These are phyloP conservation scores for Lepiota brunneoincarnata DNA, from an alignment of 768 basidiomycete genomes.

Conservation along the genomic window DNA sequence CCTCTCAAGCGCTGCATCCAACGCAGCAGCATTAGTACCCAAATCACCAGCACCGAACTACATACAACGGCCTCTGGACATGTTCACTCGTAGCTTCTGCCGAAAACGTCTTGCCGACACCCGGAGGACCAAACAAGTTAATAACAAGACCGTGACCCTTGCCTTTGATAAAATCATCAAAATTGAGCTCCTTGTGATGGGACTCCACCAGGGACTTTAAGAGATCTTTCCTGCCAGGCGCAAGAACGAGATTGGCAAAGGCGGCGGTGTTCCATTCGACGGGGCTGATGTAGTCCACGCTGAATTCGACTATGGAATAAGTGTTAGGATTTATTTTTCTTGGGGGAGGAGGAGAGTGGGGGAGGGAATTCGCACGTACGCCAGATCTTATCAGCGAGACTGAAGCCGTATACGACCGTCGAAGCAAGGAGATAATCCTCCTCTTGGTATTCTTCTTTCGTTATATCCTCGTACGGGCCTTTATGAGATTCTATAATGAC, in stretches of 20 bases:
- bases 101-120: slow-evolving; percentile 61
- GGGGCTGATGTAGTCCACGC: slow-evolving; percentile 48
- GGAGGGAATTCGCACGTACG: slow-evolving; percentile 35
- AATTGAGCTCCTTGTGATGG: slow-evolving; percentile 48
- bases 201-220: slow-evolving; percentile 57
- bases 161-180: slow-evolving; percentile 62
- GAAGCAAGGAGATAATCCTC: slow-evolving; percentile 56
- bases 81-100: slow-evolving; percentile 60
- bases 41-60: slow-evolving; percentile 56
- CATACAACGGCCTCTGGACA: slow-evolving; percentile 49
- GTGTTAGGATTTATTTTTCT: background rate
- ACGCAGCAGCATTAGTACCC: slow-evolving; percentile 39
- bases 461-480: slow-evolving; percentile 19
- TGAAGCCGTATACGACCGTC: slow-evolving; percentile 60
- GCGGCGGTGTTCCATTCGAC: slow-evolving; percentile 59
- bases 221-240: slow-evolving; percentile 47
- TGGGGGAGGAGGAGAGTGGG: background rate
- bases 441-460: slow-evolving; percentile 39
- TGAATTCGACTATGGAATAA: slow-evolving; percentile 54
- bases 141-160: slow-evolving; percentile 63
- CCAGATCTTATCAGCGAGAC: slow-evolving; percentile 58
- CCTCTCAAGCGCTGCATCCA: slow-evolving; percentile 43
- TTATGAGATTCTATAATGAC: slow-evolving; percentile 15
- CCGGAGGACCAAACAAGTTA: slow-evolving; percentile 56
- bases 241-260: slow-evolving; percentile 59